A percentile compares a stretch with the other conserved stretches of the same genome.
Conservation (phyloP, 1,284 basidiomycete species). For the Tilletia walkeri region DNA sequence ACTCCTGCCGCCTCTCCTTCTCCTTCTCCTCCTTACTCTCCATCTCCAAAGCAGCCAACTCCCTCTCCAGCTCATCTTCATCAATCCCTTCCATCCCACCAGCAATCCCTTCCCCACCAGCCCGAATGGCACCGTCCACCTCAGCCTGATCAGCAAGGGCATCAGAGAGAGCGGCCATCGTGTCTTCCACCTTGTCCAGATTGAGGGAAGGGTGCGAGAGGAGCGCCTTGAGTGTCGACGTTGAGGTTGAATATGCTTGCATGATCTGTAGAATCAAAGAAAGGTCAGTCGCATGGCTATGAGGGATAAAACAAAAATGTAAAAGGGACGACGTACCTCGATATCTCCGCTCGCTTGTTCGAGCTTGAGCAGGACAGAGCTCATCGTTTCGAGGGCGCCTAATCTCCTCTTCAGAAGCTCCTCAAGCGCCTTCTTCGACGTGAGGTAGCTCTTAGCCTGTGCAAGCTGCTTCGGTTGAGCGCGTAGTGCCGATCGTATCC, state of each 20-base stretch:
- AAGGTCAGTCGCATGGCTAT: not conserved
- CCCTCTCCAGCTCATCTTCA: conserved; percentile 52
- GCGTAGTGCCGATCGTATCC: conserved; percentile 64
- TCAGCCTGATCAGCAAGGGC: conserved; percentile 77
- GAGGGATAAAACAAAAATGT: not conserved
- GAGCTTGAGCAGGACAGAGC: conserved; percentile 73
- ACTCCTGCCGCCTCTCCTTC: not conserved
- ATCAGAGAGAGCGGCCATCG: conserved; percentile 80
- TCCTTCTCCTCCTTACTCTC: conserved; percentile 17
- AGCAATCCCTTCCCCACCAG: conserved; percentile 65
- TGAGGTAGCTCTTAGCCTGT: conserved; percentile 72
- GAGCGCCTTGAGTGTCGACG: conserved; percentile 70
- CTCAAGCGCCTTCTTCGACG: conserved; percentile 75
- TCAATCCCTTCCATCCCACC: conserved; percentile 32
- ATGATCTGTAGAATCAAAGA: conserved; percentile 66
- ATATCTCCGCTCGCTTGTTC: conserved; percentile 84
- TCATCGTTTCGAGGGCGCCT: conserved; percentile 70
- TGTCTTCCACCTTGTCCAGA: conserved; percentile 73
- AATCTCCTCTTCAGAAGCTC: conserved; percentile 74
- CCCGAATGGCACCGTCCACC: conserved; percentile 72
- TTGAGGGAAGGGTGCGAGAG: conserved; percentile 76
- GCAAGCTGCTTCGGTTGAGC: conserved; percentile 66
- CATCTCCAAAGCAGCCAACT: conserved; percentile 29
- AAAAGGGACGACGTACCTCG: conserved; percentile 63
- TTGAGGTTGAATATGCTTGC: conserved; percentile 77